Evolutionary conservation across 208 protist genomes (phyloP).

Genomic region (Hexamita inflata): DNA sequence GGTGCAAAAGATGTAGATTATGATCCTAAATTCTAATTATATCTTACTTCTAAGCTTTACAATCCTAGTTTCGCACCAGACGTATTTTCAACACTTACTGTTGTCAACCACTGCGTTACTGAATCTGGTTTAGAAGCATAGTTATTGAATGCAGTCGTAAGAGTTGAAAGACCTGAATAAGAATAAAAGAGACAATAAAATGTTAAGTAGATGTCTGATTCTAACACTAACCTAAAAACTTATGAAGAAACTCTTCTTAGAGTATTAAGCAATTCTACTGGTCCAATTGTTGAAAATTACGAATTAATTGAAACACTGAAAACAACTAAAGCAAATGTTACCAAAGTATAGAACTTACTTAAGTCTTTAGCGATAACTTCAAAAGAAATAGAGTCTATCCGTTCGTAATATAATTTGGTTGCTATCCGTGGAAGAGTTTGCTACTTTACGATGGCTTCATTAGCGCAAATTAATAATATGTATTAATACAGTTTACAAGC

Average conservation of each 20-base stretch:
- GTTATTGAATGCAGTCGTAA: slow-evolving; percentile 89
- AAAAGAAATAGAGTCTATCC: slow-evolving; percentile 74
- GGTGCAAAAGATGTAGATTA: slow-evolving; percentile 84
- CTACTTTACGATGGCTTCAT: slow-evolving; percentile 84
- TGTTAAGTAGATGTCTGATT: slow-evolving; percentile 83
- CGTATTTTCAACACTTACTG: slow-evolving; percentile 80
- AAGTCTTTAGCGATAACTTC: slow-evolving; percentile 73
- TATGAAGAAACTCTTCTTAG: slow-evolving; percentile 87
- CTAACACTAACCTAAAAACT: slow-evolving; percentile 77
- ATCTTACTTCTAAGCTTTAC: slow-evolving; percentile 86
- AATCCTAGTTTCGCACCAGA: slow-evolving; percentile 92
- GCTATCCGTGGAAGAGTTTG: slow-evolving; percentile 83
- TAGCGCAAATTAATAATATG: slow-evolving; percentile 86
- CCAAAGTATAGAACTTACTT: slow-evolving; percentile 80
- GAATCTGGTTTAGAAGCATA: slow-evolving; percentile 86
- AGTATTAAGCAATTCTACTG: slow-evolving; percentile 72
- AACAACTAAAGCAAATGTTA: slow-evolving; percentile 84
- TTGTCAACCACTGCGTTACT: slow-evolving; percentile 96
- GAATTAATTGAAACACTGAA: slow-evolving; percentile 90
- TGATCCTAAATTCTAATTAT: slow-evolving; percentile 84
- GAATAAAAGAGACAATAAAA: slow-evolving; percentile 76
- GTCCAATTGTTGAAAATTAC: slow-evolving; percentile 91
- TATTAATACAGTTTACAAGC: slow-evolving; percentile 94
- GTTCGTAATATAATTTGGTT: slow-evolving; percentile 75
- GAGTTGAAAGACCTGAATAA: slow-evolving; percentile 79